Evolutionary conservation across 225 moss, liverwort and hornwort species (phyloP).

Genomic region (Rhytidiadelphus loreus): DNA sequence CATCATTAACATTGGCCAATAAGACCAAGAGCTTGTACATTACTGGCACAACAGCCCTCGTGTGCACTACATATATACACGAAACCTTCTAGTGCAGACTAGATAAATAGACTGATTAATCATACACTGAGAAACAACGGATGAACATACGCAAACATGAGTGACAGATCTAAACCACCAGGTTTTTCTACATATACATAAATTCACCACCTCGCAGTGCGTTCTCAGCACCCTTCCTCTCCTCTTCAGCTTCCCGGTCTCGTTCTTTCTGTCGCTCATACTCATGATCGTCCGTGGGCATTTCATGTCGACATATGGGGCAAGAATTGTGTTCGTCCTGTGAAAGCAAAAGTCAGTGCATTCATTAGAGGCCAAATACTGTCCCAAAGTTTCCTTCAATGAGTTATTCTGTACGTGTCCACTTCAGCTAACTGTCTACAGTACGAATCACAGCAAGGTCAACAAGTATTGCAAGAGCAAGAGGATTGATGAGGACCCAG

Average conservation of each 20-base stretch:
- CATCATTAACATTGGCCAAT: neutral
- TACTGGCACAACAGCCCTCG: neutral
- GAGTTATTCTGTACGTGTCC: neutral
- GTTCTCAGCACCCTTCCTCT: constrained; percentile 70
- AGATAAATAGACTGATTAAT: neutral
- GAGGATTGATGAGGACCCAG: neutral
- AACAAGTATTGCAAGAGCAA: neutral
- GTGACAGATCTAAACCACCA: neutral
- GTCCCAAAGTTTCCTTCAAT: neutral
- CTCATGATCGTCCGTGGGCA: constrained; percentile 86
- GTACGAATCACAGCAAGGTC: neutral
- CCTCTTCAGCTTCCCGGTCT: constrained; percentile 86
- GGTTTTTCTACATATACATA: constrained; percentile 56
- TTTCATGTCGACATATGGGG: constrained; percentile 83
- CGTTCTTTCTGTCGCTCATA: constrained; percentile 88
- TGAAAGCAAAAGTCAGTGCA: neutral
- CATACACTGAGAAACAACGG: neutral
- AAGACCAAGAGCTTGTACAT: neutral
- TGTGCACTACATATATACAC: constrained; percentile 5
- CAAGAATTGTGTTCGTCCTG: constrained; percentile 97
- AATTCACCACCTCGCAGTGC: constrained; percentile 83
- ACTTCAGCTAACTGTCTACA: neutral
- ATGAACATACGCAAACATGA: neutral
- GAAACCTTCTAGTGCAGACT: neutral
- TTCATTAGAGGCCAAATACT: neutral